A percentile compares a stretch with the other conserved stretches of the same genome.
Conservation (phyloP, 495 filamentous ascomycete genomes). For the Neurospora intermedia region DNA sequence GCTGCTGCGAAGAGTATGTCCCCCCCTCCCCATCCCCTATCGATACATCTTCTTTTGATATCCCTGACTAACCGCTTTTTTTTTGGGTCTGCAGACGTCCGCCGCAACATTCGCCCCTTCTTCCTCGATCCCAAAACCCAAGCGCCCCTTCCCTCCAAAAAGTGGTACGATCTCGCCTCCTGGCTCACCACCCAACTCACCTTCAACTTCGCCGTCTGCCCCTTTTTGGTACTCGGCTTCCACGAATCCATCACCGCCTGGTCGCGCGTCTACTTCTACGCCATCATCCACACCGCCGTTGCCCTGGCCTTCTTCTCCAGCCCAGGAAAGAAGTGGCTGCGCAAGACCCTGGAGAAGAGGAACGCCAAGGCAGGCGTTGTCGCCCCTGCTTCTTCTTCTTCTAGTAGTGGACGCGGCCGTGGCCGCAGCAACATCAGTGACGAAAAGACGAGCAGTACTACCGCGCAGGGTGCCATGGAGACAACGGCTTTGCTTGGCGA, state of each 20-base stretch:
- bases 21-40: constrained; percentile 1
- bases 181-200: constrained; percentile 71
- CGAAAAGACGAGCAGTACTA: background rate
- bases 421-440: background rate
- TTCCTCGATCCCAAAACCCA: constrained; percentile 66
- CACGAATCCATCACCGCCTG: constrained; percentile 58
- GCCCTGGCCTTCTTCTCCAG: constrained; percentile 70
- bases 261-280: constrained; percentile 84
- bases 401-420: background rate
- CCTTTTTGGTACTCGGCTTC: constrained; percentile 74
- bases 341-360: constrained; percentile 48
- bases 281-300: constrained; percentile 50
- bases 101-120: constrained; percentile 83
- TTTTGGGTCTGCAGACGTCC: constrained; percentile 50
- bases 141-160: constrained; percentile 58
- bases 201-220: constrained; percentile 70
- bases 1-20: constrained; percentile 84
- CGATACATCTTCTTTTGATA: background rate
- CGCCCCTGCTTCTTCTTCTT: background rate
- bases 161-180: constrained; percentile 76
- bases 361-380: constrained; percentile 26
- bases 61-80: background rate
- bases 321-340: constrained; percentile 55
- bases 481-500: background rate
- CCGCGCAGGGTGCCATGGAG: background rate